Evolutionary conservation across 2,329 filamentous ascomycete genomes (phyloP).

Genomic region (Fonsecaea pugnacius): DNA sequence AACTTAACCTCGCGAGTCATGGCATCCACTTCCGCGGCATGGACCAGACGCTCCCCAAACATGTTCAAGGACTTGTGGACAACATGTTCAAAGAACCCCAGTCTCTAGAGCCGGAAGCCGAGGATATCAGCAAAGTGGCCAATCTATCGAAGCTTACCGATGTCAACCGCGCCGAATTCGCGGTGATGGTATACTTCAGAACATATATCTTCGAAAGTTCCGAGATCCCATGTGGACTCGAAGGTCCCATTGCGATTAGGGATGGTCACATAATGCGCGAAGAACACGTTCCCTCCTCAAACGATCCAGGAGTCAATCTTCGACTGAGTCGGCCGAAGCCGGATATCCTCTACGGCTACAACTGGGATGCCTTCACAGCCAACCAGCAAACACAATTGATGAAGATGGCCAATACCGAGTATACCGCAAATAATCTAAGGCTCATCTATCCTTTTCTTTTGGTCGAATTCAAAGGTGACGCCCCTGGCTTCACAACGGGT

Average conservation of each 20-base stretch:
- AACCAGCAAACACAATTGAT: conserved; percentile 8
- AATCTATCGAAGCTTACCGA: background rate
- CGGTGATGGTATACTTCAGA: background rate
- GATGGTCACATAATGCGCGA: background rate
- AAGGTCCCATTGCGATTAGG: background rate
- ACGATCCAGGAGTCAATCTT: background rate
- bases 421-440: background rate
- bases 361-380: background rate
- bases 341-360: conserved; percentile 13
- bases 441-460: conserved; percentile 12
- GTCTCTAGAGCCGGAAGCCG: background rate
- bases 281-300: background rate
- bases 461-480: conserved; percentile 8
- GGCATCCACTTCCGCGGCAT: background rate
- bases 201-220: background rate
- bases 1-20: background rate
- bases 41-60: background rate
- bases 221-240: background rate
- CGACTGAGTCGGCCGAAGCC: conserved; percentile 3
- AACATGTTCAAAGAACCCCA: background rate
- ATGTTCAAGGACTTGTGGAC: background rate
- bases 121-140: background rate
- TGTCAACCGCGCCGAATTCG: background rate
- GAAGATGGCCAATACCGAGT: background rate
- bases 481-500: background rate